phyloP scores from a whole-genome alignment of 495 filamentous ascomycete species.

The Sordaria brevicollis region DNA sequence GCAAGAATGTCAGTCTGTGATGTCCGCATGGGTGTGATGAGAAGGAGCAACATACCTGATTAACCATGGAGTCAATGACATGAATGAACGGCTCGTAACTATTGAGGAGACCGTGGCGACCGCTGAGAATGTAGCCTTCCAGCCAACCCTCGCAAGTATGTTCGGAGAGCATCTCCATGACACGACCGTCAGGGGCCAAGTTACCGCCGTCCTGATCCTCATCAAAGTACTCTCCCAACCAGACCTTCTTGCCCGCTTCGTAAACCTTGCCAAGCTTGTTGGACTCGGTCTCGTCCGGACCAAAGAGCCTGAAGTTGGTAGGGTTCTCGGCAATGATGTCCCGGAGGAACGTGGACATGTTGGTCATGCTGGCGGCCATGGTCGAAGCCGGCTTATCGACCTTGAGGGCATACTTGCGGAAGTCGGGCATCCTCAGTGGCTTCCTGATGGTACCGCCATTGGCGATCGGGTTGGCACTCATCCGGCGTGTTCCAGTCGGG shows the following conservation, averaged over 20 bases:
- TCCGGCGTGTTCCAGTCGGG: constrained; percentile 49
- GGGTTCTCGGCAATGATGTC: constrained; percentile 51
- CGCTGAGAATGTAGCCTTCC: constrained; percentile 62
- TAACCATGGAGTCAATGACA: constrained; percentile 71
- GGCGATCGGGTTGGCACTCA: constrained; percentile 63
- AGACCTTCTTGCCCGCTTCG: constrained; percentile 61
- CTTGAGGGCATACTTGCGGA: constrained; percentile 47
- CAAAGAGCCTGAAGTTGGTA: constrained; percentile 59
- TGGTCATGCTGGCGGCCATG: constrained; percentile 47
- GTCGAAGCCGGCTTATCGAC: constrained; percentile 44
- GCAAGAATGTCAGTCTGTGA: constrained; percentile 11
- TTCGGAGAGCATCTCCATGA: constrained; percentile 71
- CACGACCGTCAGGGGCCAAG: constrained; percentile 49
- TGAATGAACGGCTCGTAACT: constrained; percentile 73
- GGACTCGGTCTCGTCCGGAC: constrained; percentile 67
- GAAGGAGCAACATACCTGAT: constrained; percentile 31
- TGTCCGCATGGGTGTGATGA: not conserved
- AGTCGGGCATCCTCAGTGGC: constrained; percentile 54
- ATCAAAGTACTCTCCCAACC: constrained; percentile 64
- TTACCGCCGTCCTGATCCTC: constrained; percentile 63
- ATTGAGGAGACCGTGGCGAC: constrained; percentile 62
- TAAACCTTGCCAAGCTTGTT: constrained; percentile 63
- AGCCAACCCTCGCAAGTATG: constrained; percentile 71
- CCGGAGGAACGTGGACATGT: constrained; percentile 52
- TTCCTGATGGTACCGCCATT: constrained; percentile 56